Base-by-base conservation (phyloP, 768 basidiomycete genomes). In the Pleurotus cornucopiae region DNA sequence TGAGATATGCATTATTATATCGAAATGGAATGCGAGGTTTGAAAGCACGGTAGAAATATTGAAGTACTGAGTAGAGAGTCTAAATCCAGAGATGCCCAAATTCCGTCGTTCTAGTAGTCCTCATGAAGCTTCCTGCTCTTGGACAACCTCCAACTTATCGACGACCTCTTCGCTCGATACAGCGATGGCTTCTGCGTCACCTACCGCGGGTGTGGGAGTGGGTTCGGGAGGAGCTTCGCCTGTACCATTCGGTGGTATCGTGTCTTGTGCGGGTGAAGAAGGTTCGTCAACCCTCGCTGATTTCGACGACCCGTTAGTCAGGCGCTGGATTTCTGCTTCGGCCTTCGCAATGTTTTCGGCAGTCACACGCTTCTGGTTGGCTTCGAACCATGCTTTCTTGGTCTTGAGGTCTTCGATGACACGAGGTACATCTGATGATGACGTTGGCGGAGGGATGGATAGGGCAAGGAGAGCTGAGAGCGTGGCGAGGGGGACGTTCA, bases 321-420 rank as follows among this genome's bases (percentile, higher is more conserved):
- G 76, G 49, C 82, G 82, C 62, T 79, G 73, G 66, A 94, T 89
- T 60, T 88, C 82, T 12, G 78, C 80, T 68, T 93, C 88, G 11
- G 88, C 92, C 71, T 89, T 89, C 39, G 85, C 82, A 49, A 94
- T 74, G 62, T 91, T 90, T 65, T 91, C 89, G 4, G 82, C 80
- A 2, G 91, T 93, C 60, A 81, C 82, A 20, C 83, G 84, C 23
- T 81, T 82, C 71, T 95, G 94, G 73, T 98, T 98, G 30, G 91
- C 95, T 68, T 89, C 85, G 65, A 85, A 97, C 94, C 94, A 98
- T 20, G 86, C 79, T 75, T 94, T 94, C 81, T 98, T 99, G 49
- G 84, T 91, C 71, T 89, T 89, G 57, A 99, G 79, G 68, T 97
- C 91, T 65, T 91, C 89, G 56, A 98, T 77, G 46, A 93, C 83